These are phyloP conservation scores for Aspergillus aculeatus DNA, from an alignment of 2,329 filamentous ascomycete genomes.

Conservation along the genomic window DNA sequence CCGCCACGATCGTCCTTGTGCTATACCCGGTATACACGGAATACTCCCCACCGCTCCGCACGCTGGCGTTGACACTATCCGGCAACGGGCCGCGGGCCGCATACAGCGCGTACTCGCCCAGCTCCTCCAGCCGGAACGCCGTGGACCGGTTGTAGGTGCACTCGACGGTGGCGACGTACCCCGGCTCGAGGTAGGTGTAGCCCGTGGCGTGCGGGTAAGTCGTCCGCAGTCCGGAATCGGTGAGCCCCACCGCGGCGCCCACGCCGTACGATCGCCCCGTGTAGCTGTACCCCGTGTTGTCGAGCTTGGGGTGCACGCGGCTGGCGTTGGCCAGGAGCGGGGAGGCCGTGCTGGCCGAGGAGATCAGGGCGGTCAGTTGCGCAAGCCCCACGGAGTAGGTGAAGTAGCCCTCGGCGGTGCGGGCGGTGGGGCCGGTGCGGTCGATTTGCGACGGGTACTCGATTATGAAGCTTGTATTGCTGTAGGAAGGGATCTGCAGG, in stretches of 20 bases:
- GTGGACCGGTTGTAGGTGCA: neutral
- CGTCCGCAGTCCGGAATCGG: neutral
- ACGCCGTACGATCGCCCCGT: neutral
- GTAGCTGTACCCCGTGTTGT: conserved; percentile 3
- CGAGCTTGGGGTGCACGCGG: conserved; percentile 5
- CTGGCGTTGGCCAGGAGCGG: neutral
- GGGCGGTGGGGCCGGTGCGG: neutral
- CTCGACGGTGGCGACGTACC: neutral
- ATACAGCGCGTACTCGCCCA: neutral
- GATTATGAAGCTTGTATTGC: neutral
- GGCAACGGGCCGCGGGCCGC: neutral
- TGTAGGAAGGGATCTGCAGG: neutral
- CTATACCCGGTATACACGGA: neutral
- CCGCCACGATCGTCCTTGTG: neutral
- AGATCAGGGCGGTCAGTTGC: neutral
- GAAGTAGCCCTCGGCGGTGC: neutral
- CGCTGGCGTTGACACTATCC: neutral
- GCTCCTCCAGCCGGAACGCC: neutral
- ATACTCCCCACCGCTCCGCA: neutral
- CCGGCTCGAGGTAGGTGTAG: neutral
- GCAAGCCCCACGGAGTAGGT: neutral
- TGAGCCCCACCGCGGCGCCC: neutral
- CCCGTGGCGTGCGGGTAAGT: neutral
- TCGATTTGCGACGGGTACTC: conserved; percentile 1
- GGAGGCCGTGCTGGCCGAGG: conserved; percentile 2